Evolutionary conservation across 768 basidiomycete species (phyloP).

Genomic region (Agaricus sinodeliciosus): DNA sequence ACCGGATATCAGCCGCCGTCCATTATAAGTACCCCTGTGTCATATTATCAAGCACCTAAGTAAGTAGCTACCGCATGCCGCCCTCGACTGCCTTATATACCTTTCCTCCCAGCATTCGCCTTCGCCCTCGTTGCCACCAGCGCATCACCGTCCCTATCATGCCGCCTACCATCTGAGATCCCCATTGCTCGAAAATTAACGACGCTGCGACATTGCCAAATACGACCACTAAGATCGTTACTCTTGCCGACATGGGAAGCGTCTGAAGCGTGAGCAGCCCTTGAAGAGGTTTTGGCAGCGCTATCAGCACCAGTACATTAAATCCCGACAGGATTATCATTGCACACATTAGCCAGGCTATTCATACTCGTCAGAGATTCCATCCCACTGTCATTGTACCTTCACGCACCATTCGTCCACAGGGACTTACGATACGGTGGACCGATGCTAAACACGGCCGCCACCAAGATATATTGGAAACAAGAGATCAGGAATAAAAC

Average conservation of each 20-base stretch:
- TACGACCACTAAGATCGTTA: slow-evolving; percentile 62
- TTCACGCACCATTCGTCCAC: slow-evolving; percentile 81
- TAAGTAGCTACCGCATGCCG: slow-evolving; percentile 38
- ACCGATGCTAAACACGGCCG: slow-evolving; percentile 96
- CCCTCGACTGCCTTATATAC: slow-evolving; percentile 83
- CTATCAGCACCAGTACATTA: slow-evolving; percentile 71
- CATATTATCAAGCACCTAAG: background rate
- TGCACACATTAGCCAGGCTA: slow-evolving; percentile 80
- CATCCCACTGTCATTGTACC: slow-evolving; percentile 5
- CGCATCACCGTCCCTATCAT: slow-evolving; percentile 40
- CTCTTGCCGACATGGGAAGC: slow-evolving; percentile 61
- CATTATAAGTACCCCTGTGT: background rate
- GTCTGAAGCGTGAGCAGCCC: slow-evolving; percentile 70
- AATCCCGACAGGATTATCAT: slow-evolving; percentile 62
- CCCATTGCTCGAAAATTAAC: slow-evolving; percentile 74
- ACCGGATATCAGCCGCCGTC: slow-evolving; percentile 1
- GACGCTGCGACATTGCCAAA: slow-evolving; percentile 66
- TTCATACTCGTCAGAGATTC: slow-evolving; percentile 4
- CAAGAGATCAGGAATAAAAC: slow-evolving; percentile 89
- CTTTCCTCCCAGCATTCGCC: slow-evolving; percentile 59
- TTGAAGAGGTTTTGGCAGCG: slow-evolving; percentile 54
- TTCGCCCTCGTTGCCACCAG: slow-evolving; percentile 35
- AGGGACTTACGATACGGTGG: slow-evolving; percentile 94
- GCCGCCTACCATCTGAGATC: slow-evolving; percentile 48
- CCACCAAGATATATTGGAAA: slow-evolving; percentile 97